phyloP scores from a whole-genome alignment of 1,284 basidiomycete species.

The Ceratobasidium sp. region DNA sequence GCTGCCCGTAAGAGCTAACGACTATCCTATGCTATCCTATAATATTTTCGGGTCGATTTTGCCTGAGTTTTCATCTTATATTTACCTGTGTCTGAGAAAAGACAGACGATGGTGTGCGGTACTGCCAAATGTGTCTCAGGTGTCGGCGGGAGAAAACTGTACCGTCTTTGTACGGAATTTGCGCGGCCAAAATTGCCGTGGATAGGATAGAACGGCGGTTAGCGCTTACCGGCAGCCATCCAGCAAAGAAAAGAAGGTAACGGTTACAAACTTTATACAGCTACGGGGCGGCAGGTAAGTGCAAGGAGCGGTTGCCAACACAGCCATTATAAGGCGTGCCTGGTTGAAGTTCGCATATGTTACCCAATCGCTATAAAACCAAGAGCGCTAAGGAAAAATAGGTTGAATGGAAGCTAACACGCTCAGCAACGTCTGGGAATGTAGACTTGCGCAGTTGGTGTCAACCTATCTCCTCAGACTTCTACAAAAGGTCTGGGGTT shows the following conservation, averaged over 20 bases:
- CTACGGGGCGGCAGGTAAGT: conserved; percentile 53
- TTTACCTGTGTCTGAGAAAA: too few species aligned
- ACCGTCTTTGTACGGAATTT: too few species aligned
- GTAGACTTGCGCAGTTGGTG: conserved; percentile 61
- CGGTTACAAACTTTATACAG: conserved; percentile 62
- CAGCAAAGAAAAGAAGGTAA: neutral
- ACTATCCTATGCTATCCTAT: conserved; percentile 6
- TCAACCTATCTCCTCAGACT: conserved; percentile 64
- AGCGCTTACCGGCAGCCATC: conserved; percentile 57
- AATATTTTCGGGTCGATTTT: conserved; percentile 36
- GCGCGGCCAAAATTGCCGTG: too few species aligned
- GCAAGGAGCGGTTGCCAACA: neutral
- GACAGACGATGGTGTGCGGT: too few species aligned
- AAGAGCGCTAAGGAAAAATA: neutral
- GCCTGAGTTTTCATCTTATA: too few species aligned
- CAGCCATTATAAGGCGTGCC: conserved; percentile 54
- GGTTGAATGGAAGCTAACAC: conserved; percentile 50
- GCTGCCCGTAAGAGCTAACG: neutral
- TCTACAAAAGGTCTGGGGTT: conserved; percentile 60
- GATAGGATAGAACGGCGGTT: too few species aligned
- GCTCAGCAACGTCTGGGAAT: conserved; percentile 66
- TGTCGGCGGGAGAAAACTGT: too few species aligned
- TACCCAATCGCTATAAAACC: conserved; percentile 60
- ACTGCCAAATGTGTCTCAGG: too few species aligned
- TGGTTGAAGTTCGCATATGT: conserved; percentile 77